Base-by-base conservation (phyloP, 768 basidiomycete species). In the Serendipita sp. region DNA sequence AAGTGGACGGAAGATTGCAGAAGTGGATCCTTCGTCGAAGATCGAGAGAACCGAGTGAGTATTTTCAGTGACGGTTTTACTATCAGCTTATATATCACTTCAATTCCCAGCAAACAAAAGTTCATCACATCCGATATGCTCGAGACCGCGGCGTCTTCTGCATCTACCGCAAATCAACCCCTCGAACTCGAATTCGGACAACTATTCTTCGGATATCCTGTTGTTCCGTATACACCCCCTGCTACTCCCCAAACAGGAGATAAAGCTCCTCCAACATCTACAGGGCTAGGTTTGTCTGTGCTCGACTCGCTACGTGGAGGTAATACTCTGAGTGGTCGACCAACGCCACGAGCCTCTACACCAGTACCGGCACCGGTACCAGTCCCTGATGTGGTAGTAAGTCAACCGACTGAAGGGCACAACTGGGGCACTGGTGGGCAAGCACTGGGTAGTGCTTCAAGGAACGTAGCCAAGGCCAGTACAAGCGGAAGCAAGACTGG, bases 141-240 rank as follows among this genome's bases (percentile, higher is more conserved):
- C 13, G 88, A 89, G 65, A 78, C 82, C 16, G 85, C 86, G 18
- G 18, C 56, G 18, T 60, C 56, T 8, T 23, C 28, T 3, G 34
- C 28, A n/a, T 79, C 76, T 56, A 86, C 89, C 70, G 91, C 89
- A 5, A 95, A 96, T 3, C 93, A 91, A 0, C 86, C 92, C 5
- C 78, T 99, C 46, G 88, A 87, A 68, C 78, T 99, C 8, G 93
- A 96, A 0, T 86, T 88, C 68, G 96, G 96, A 11, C 88, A 96
- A 68, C 78, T 99, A 18, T 99, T 99, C 79, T 98, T 99, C 71
- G 96, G 96, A 8, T 99, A 87, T 76, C 88, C 89, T 66, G 81
- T 89, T 65, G 76, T 82, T 1, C 78, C 87, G 1, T 90, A 89
- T 71, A 78, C 75, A 2, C 83, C 67, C 8, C 65, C 70, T 28